These are phyloP conservation scores for Colletotrichum eremochloae DNA, from an alignment of 2,329 filamentous ascomycete species.

Conservation along the genomic window DNA sequence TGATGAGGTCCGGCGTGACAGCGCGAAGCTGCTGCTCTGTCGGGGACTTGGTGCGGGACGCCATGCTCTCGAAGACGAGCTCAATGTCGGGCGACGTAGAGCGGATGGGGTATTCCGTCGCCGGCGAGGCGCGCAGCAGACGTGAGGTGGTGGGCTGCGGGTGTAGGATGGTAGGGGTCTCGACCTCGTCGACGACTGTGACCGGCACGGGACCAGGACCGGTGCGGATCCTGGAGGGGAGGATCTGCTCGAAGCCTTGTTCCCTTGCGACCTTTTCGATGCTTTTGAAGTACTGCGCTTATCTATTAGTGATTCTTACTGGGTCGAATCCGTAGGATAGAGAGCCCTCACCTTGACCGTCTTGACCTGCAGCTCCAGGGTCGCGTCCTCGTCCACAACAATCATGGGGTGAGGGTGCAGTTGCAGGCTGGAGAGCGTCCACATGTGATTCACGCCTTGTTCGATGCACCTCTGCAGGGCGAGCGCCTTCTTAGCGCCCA, in stretches of 20 bases:
- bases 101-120: conserved; percentile 67
- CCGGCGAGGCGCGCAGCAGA: conserved; percentile 67
- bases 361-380: conserved; percentile 79
- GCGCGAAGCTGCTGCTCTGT: conserved; percentile 58
- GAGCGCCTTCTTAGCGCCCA: conserved; percentile 83
- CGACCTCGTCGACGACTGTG: conserved; percentile 59
- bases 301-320: not conserved
- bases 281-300: conserved; percentile 74
- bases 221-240: conserved; percentile 69
- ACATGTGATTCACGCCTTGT: conserved; percentile 89
- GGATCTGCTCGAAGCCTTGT: conserved; percentile 70
- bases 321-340: not conserved
- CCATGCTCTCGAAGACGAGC: conserved; percentile 39
- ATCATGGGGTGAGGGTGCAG: conserved; percentile 86
- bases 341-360: conserved; percentile 69
- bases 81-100: conserved; percentile 49
- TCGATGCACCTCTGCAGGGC: conserved; percentile 86
- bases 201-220: conserved; percentile 57
- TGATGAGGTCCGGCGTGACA: conserved; percentile 71
- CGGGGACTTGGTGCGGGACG: conserved; percentile 34
- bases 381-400: conserved; percentile 86
- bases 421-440: conserved; percentile 86
- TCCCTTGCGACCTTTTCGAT: conserved; percentile 74
- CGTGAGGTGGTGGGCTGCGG: conserved; percentile 70
- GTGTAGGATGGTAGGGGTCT: conserved; percentile 61